Evolutionary conservation across 1,284 basidiomycete genomes (phyloP), one percentile per base, ranked within the genome.

Genomic region (Ustilago sp.): DNA sequence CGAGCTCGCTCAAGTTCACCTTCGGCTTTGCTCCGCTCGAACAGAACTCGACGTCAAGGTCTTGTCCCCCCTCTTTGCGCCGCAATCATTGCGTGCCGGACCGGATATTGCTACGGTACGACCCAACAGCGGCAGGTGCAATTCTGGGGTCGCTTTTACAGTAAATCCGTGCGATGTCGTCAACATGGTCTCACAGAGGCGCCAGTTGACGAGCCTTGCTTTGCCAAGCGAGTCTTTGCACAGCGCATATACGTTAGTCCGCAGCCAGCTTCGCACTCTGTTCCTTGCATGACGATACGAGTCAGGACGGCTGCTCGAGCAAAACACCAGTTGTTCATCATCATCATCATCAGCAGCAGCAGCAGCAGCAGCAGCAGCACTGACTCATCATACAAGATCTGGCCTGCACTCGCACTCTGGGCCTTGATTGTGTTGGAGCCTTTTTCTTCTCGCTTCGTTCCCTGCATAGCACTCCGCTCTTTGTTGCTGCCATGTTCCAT

Each of bases 151-250:
- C 12, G 41, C 41, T 45, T 19, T 19, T 19, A 28, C 23, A 28
- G 23, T 28, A 13, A 17, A 13, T 48, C 45, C 45, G 9, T 13
- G 45, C 19, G 15, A 45, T 11, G 8, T 45, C 9, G 41, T 8
- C 15, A 15, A 45, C 23, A 45, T 17, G n/a, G 41, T 45, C 41
- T 45, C 41, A 45, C 9, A 38, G 12, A 45, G 41, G n/a, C 41
- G 41, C 38, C 41, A 23, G 11, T 11, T 11, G 19, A 8, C 31
- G 34, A 52, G 34, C 50, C 50, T 34, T 34, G 50, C 50, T 15
- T 52, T 52, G 50, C 50, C 50, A 52, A 52, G 50, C 50, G 11
- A 28, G 19, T 31, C 19, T 7, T 8, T 48, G 39, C 39, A 41
- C 13, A 11, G 39, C 39, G 39, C 39, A 41, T 41, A 41, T 41